Conservation (phyloP, 2,329 filamentous ascomycete genomes). For the Microascus cirrosus region DNA sequence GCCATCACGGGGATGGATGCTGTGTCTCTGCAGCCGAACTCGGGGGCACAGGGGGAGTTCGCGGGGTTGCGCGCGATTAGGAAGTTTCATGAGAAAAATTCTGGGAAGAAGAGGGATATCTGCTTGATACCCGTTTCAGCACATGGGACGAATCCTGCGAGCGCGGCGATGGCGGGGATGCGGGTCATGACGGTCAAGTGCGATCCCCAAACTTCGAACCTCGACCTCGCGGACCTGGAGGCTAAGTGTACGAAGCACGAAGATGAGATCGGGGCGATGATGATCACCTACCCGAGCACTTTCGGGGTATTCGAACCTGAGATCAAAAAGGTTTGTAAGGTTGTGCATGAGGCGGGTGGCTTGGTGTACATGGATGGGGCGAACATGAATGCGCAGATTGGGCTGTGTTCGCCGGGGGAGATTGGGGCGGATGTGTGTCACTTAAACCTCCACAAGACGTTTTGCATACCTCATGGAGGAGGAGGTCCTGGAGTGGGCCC, state of each 20-base stretch:
- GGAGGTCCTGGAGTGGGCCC: slow-evolving; percentile 90
- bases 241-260: slow-evolving; percentile 82
- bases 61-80: slow-evolving; percentile 81
- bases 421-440: slow-evolving; percentile 96
- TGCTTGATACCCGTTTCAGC: slow-evolving; percentile 92
- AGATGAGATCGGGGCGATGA: slow-evolving; percentile 79
- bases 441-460: slow-evolving; percentile 96
- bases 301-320: slow-evolving; percentile 90
- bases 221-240: slow-evolving; percentile 77
- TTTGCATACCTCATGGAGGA: slow-evolving; percentile 94
- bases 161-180: slow-evolving; percentile 93
- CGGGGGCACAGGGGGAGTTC: slow-evolving; percentile 91
- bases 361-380: slow-evolving; percentile 98
- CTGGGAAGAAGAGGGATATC: slow-evolving; percentile 67
- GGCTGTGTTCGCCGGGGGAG: slow-evolving; percentile 85
- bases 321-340: slow-evolving; percentile 72
- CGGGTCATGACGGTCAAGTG: slow-evolving; percentile 88
- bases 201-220: slow-evolving; percentile 73
- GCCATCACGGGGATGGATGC: slow-evolving; percentile 82
- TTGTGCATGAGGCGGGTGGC: slow-evolving; percentile 80
- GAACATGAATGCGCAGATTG: slow-evolving; percentile 98
- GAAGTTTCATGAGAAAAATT: slow-evolving; percentile 64
- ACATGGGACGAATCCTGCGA: slow-evolving; percentile 92
- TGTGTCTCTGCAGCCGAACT: slow-evolving; percentile 90
- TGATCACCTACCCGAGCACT: slow-evolving; percentile 94